Conservation (phyloP, 495 filamentous ascomycete genomes). For the Aspergillus funiculosus region DNA sequence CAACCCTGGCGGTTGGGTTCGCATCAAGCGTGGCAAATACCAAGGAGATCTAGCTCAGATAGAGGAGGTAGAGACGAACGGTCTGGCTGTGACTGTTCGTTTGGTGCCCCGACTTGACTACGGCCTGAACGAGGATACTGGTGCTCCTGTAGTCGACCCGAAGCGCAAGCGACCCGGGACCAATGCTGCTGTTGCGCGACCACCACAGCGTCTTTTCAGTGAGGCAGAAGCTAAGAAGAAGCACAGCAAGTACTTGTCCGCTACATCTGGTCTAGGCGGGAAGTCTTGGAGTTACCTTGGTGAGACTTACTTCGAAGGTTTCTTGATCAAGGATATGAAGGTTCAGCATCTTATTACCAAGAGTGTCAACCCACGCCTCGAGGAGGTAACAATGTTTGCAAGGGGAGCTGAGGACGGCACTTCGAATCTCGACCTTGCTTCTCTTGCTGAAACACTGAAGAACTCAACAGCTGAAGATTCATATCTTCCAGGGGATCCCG, state of each 20-base stretch:
- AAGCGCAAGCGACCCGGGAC: slow-evolving; percentile 74
- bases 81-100: slow-evolving; percentile 76
- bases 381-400: slow-evolving; percentile 94
- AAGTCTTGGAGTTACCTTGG: slow-evolving; percentile 79
- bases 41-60: slow-evolving; percentile 87
- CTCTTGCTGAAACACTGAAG: slow-evolving; percentile 80
- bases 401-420: slow-evolving; percentile 81
- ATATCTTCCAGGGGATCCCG: slow-evolving; percentile 85
- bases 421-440: slow-evolving; percentile 86
- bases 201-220: slow-evolving; percentile 88
- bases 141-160: slow-evolving; percentile 45
- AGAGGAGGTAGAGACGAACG: slow-evolving; percentile 87
- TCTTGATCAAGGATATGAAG: slow-evolving; percentile 89
- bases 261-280: slow-evolving; percentile 47
- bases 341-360: slow-evolving; percentile 75
- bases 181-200: slow-evolving; percentile 49
- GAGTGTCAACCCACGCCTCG: slow-evolving; percentile 86
- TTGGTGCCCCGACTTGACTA: slow-evolving; percentile 92
- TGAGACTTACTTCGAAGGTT: slow-evolving; percentile 88
- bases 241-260: slow-evolving; percentile 63
- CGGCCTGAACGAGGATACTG: slow-evolving; percentile 71
- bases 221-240: slow-evolving; percentile 89
- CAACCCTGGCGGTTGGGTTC: slow-evolving; percentile 84
- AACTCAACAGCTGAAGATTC: slow-evolving; percentile 67
- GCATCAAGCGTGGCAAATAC: slow-evolving; percentile 79